Base-by-base conservation (phyloP, 2,329 filamentous ascomycete species). In the Acarospora socialis region DNA sequence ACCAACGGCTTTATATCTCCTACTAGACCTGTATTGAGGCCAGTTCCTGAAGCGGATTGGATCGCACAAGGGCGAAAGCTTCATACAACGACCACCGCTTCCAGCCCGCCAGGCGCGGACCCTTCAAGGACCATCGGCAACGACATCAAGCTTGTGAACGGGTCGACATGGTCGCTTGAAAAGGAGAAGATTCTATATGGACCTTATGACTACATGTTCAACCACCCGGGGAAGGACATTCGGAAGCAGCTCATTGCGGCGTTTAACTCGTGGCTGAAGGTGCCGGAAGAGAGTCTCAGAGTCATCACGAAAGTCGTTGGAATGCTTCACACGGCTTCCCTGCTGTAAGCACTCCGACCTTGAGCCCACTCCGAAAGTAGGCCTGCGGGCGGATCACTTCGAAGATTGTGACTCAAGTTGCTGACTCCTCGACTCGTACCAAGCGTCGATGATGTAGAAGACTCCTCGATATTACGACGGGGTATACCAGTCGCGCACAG, bases 161-260 rank as follows among this genome's bases (percentile, higher is more conserved):
- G 23, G 13, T 12, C 12, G 13, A 62, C 66, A 12, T 90, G 81
- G 81, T 73, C 70, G 5, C 55, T 63, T 2, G 70, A 79, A 46
- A 87, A 90, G 60, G 81, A 90, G 53, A 72, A 71, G 52, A 75
- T 87, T 38, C 61, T 92, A 32, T 62, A 76, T 28, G 82, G 76
- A 0, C 83, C 83, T 1, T 92, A 74, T 47, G 77, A 87, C 49
- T 92, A 92, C 53, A 66, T 90, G 39, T 69, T 75, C 46, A 69
- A 70, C 26, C 77, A 84, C 41, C 81, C 81, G 0, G 83, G 83
- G 42, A 90, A 92, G 57, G 81, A 90, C 54, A 80, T 92, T 49
- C 74, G 84, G 43, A 69, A 76, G 27, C 77, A 81, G 57, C 65
- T 87, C 46, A 83, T 92, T 47, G 69, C 66, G 25, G 77, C 81